Percentiles rank a stretch among this genome's conserved stretches.
Conservation (phyloP, 2,329 filamentous ascomycete genomes). For the Ceratocystis ficicola region DNA sequence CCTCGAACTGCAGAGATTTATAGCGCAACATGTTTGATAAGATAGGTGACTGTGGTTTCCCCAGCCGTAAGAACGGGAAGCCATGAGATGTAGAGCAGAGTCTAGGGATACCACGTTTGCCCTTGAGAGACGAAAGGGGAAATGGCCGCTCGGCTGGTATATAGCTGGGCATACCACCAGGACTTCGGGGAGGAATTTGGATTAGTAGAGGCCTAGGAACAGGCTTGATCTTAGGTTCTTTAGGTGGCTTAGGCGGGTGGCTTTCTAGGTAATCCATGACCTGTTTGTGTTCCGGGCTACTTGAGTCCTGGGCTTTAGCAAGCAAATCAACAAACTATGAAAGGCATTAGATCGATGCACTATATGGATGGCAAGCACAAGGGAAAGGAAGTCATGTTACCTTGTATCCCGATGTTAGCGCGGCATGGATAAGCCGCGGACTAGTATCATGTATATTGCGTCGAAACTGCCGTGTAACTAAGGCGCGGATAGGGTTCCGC, state of each 20-base stretch:
- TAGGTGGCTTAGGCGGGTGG: slow-evolving; percentile 14
- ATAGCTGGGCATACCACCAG: slow-evolving; percentile 36
- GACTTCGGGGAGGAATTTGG: slow-evolving; percentile 27
- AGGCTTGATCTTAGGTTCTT: slow-evolving; percentile 24
- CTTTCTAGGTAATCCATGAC: slow-evolving; percentile 27
- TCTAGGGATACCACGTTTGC: slow-evolving; percentile 44
- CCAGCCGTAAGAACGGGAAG: slow-evolving; percentile 53
- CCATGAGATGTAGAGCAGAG: slow-evolving; percentile 42
- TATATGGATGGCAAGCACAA: neutral
- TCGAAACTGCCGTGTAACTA: slow-evolving; percentile 51
- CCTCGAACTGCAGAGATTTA: slow-evolving; percentile 33
- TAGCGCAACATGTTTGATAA: slow-evolving; percentile 48
- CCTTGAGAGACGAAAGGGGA: slow-evolving; percentile 37
- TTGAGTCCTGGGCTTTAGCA: slow-evolving; percentile 30
- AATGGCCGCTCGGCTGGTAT: slow-evolving; percentile 36
- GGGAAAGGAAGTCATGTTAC: slow-evolving; percentile 30
- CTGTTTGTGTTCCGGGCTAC: slow-evolving; percentile 32
- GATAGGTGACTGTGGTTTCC: slow-evolving; percentile 50
- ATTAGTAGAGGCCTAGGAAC: slow-evolving; percentile 28
- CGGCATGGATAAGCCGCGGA: slow-evolving; percentile 46
- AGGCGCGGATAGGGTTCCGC: slow-evolving; percentile 40
- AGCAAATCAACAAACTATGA: slow-evolving; percentile 35
- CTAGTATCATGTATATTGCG: slow-evolving; percentile 48
- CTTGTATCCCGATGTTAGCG: slow-evolving; percentile 57
- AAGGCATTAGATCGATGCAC: neutral